Evolutionary conservation across 1,139 yeast species (phyloP), one percentile per base, ranked within the genome.

Genomic region (Yamadazyma dendronema): DNA sequence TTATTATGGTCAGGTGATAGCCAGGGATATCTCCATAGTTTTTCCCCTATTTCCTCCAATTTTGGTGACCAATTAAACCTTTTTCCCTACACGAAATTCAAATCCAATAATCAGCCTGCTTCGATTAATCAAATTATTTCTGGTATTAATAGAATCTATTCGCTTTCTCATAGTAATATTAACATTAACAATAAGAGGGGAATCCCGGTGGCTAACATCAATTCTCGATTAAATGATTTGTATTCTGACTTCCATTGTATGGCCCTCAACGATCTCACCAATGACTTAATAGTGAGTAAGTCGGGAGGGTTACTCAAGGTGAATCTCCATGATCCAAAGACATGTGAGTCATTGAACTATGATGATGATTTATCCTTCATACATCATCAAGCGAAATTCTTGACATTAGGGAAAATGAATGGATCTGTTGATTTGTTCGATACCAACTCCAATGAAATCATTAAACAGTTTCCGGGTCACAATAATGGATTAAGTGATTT

Each of bases 1-100:
- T 65, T 90, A 31, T 56, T 90, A 3, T 92, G 97, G 97, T 72
- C 83, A 4, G 96, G 96, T n/a, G 92, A 85, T 54, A 64, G 72
- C 9, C 59, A 56, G 26, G 74, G 73, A 9, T 58, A 51, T 42
- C 44, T 68, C 4, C 52, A 61, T 7, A 62, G 69, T 15, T 62
- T 56, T 41, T 54, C 67, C 4, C 60, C 60, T 3, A 13, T 40
- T 4, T 7, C 34, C 2, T 21, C 28, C 15, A 25, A 17, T 10
- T 40, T 16, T 19, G 30, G 33, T 17, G 38, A 34, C 15, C 39
- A 30, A 10, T n/a, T 38, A 7, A 60, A 36, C 64, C 34, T 44
- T 26, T 63, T 60, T 35, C 72, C 77, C 2, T 78, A 78, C 48
- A 67, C 79, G 4, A 62, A 79, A 33, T 80, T 76, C 51, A 67